Base-by-base conservation (phyloP, 2,329 filamentous ascomycete species). In the Neoscytalidium dimidiatum region DNA sequence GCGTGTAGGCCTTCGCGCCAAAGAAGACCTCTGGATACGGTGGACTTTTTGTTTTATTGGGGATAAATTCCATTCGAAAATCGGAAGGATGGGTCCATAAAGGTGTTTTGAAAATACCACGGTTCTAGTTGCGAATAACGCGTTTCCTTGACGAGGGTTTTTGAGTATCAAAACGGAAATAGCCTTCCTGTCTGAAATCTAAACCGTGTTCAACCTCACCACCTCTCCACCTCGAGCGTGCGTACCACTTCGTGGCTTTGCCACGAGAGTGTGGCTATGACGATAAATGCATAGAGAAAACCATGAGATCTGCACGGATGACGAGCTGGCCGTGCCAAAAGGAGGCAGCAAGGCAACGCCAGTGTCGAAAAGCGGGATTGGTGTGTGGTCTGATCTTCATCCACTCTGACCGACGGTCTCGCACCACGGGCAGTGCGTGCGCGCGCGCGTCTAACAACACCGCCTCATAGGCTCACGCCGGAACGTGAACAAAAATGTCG, bases 31-130 rank as follows among this genome's bases (percentile, higher is more conserved):
- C 28, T 6, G 41, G 26, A 23, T 46, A 8, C 14, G 29, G 29
- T 46, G 19, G 3, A 44, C 14, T 21, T 44, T 46, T 44, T 9
- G 9, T 44, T 21, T 31, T 21, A 19, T 19, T 28, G 38, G 38
- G 21, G n/a, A 9, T 43, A 17, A 60, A 13, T 13, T 8, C 41
- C 3, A 31, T 33, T 26, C 8, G 6, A 28, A 13, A 23, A 23
- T 46, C 41, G 8, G 2, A 60, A 5, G 38, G 38, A 57, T 44
- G 56, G 41, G 28, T 21, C 23, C 23, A 60, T 46, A 31, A 46
- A 26, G 56, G 38, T 60, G 56, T 60, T 60, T 46, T 60, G 56
- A 60, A 46, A 60, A 60, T 60, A 60, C 41, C 38, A 31, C 7
- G 23, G 38, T 31, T 3, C n/a, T 58, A 58, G 17, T 31, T 14